Base-by-base conservation (phyloP, 2,329 filamentous ascomycete genomes). In the Cladophialophora yegresii region DNA sequence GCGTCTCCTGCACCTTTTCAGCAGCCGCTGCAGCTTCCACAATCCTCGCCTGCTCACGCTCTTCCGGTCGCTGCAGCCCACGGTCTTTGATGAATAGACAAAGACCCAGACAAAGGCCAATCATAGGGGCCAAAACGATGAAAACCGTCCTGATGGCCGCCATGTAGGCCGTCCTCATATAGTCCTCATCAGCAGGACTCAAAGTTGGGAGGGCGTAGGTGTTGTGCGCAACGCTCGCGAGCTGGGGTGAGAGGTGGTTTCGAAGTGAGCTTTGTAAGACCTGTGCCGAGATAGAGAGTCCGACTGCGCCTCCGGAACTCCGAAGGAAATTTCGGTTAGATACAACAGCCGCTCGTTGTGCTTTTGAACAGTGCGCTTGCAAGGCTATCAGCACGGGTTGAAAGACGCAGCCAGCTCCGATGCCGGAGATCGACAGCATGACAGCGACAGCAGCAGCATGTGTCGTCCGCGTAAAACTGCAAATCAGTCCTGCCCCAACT, bases 241-340 rank as follows among this genome's bases (percentile, higher is more conserved):
- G 64, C 36, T 36, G 40, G 40, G 54, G 54, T 20, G 55, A 33
- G 36, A 58, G 54, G 7, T 63, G 26, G 4, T 50, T 59, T 10
- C 54, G 55, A 16, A 59, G 49, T 12, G 61, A 63, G 50, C 62
- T 67, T 43, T 57, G 58, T 9, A 83, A 73, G 1, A 87, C 75
- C 2, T 84, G 83, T 1, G 84, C 84, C 0, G 82, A 84, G 8
- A 87, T 75, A 0, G 84, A 85, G 0, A 89, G 79, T 0, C 86
- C 85, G 13, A 82, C 78, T 1, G 85, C 79, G 26, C 85, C 86
- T 9, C 87, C 86, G 3, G 85, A 76, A 54, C 81, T 83, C 7
- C 87, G 82, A 65, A 87, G 79, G 71, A 88, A 88, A 69, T 89
- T 89, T 0, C 86, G 80, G 58, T 83, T 82, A 2, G 84, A 85